These are phyloP conservation scores for Fusarium sp. DNA, from an alignment of 2,329 filamentous ascomycete genomes.

Conservation along the genomic window DNA sequence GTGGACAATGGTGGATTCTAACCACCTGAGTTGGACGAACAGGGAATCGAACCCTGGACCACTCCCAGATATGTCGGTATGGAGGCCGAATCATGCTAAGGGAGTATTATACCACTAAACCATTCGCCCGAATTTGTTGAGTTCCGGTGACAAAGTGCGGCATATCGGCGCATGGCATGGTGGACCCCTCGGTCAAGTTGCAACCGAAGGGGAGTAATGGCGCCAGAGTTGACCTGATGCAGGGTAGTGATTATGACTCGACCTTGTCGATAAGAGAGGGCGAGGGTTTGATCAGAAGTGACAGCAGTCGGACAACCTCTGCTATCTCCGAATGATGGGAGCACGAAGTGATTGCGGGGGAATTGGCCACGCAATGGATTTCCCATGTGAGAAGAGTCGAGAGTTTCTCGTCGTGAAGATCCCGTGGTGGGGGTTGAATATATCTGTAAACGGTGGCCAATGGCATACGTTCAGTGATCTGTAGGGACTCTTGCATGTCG, in stretches of 20 bases:
- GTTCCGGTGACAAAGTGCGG: neutral
- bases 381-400: conserved; percentile 33
- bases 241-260: conserved; percentile 3
- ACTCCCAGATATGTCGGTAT: conserved; percentile 16
- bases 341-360: neutral
- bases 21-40: conserved; percentile 43
- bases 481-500: conserved; percentile 29
- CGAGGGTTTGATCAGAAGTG: neutral
- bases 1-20: conserved; percentile 21
- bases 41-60: conserved; percentile 48
- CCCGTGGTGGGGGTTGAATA: conserved; percentile 7
- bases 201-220: neutral
- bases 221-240: neutral
- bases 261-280: neutral
- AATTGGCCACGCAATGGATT: neutral
- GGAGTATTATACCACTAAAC: conserved; percentile 51
- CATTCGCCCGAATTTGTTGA: conserved; percentile 45
- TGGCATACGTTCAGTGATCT: conserved; percentile 4
- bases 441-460: conserved; percentile 22
- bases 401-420: conserved; percentile 19
- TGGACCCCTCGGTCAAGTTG: neutral
- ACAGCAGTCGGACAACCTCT: neutral
- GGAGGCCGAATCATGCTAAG: conserved; percentile 40
- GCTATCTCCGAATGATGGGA: neutral
- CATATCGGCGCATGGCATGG: conserved; percentile 16